Base-by-base conservation (phyloP, 148 eudicot genomes). In the Rhododendron vialii region DNA sequence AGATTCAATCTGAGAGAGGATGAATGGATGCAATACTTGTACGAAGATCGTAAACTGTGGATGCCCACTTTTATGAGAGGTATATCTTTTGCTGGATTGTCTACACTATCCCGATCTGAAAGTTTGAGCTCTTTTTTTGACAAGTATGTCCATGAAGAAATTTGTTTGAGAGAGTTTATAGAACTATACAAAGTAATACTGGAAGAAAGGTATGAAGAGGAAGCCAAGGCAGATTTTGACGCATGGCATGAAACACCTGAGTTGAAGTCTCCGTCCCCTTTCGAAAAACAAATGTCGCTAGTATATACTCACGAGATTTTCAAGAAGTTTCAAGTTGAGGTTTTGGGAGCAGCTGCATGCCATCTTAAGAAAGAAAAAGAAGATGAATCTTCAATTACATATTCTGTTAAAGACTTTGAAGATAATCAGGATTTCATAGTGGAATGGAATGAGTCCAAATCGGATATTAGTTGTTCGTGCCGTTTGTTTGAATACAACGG, bases 191-290 rank as follows among this genome's bases (percentile, higher is more conserved):
- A 87, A 85, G 78, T 83, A 61, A 75, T 92, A 47, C 89, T 92
- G 18, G 92, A 91, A 87, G 91, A 89, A 83, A 88, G 91, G 77
- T 91, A 83, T 50, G 93, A 92, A 87, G 94, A 92, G 88, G 93
- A 92, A 89, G 95, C 94, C 28, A 92, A 91, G 84, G 92, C 94
- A 65, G 91, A 92, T 43, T 93, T 90, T 88, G 95, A 92, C 35
- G 90, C 94, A 13, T 92, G 95, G 95, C 94, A 92, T 89, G 95
- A 93, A 88, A 85, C 92, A 77, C 93, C 93, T 5, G 95, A 91
- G 63, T 87, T 93, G 87, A 92, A 88, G 86, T 90, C 95, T 86
- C 95, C 95, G 20, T 93, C 95, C 18, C 95, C 95, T 81, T 92
- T 93, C 36, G 95, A 93, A 76, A 93, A 93, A 83, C 93, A 92